phyloP scores from a whole-genome alignment of 768 basidiomycete genomes.

The Suillus discolor region DNA sequence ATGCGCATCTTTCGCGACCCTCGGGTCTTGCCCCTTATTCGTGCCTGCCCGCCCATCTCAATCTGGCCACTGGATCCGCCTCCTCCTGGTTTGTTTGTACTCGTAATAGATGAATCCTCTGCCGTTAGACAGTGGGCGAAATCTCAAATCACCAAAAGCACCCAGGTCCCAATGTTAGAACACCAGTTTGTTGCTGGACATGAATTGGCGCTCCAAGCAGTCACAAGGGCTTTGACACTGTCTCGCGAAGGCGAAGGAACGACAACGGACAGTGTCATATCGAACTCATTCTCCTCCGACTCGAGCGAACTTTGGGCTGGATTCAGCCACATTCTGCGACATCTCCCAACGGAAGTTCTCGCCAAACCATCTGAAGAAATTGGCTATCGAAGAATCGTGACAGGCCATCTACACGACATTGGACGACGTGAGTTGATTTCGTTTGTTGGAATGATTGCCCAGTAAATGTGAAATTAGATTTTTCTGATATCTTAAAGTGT shows the following conservation, averaged over 20 bases:
- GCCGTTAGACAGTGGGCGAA: slow-evolving; percentile 64
- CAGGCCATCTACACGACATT: slow-evolving; percentile 60
- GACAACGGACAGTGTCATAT: slow-evolving; percentile 7
- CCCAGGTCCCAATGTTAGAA: slow-evolving; percentile 45
- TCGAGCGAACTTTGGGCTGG: slow-evolving; percentile 55
- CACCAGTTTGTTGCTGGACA: slow-evolving; percentile 54
- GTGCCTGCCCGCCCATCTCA: slow-evolving; percentile 27
- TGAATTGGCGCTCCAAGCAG: slow-evolving; percentile 42
- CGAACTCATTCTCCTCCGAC: slow-evolving; percentile 40
- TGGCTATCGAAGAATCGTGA: slow-evolving; percentile 56
- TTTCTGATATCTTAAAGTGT: slow-evolving; percentile 57
- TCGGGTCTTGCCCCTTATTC: slow-evolving; percentile 40
- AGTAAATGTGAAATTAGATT: slow-evolving; percentile 45
- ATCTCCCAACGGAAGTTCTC: slow-evolving; percentile 50
- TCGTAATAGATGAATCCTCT: slow-evolving; percentile 52
- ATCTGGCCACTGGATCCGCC: slow-evolving; percentile 62
- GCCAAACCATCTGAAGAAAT: slow-evolving; percentile 36
- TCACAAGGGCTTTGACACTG: slow-evolving; percentile 37
- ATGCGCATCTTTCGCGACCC: slow-evolving; percentile 56
- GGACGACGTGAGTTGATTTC: slow-evolving; percentile 56
- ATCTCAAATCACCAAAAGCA: slow-evolving; percentile 42
- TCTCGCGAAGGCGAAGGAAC: slow-evolving; percentile 19
- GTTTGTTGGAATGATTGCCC: slow-evolving; percentile 9
- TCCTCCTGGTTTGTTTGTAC: slow-evolving; percentile 61
- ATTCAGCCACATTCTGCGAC: slow-evolving; percentile 47